Conservation (phyloP, 1,284 basidiomycete species). For the Trametes hirsuta region DNA sequence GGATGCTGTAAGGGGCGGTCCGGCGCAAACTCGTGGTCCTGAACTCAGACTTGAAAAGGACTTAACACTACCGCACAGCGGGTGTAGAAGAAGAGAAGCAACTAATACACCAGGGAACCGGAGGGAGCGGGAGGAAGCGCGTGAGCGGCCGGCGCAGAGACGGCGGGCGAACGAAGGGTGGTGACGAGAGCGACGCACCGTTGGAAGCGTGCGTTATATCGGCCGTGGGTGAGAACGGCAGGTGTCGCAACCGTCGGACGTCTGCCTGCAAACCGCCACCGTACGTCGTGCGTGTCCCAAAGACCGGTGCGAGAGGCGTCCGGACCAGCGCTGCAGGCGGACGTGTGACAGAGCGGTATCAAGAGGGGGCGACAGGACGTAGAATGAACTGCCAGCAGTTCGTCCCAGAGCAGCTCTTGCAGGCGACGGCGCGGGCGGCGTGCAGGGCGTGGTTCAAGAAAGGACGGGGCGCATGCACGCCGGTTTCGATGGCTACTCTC, state of each 20-base stretch:
- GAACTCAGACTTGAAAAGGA: slow-evolving; percentile 24
- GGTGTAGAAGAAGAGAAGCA: slow-evolving; percentile 24
- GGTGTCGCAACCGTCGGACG: slow-evolving; percentile 17
- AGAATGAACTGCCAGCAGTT: slow-evolving; percentile 28
- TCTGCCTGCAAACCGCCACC: slow-evolving; percentile 7
- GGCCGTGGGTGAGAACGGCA: slow-evolving; percentile 16
- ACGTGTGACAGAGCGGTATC: slow-evolving; percentile 14
- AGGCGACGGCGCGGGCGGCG: slow-evolving; percentile 1
- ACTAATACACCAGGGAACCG: slow-evolving; percentile 20
- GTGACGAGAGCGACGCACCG: slow-evolving; percentile 3
- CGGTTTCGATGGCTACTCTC: slow-evolving; percentile 24
- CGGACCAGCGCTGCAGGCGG: background rate
- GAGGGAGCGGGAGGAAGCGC: background rate
- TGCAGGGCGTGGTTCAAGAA: background rate
- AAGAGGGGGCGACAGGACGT: slow-evolving; percentile 23
- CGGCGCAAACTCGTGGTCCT: slow-evolving; percentile 8
- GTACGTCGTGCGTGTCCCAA: background rate
- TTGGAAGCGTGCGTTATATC: slow-evolving; percentile 8
- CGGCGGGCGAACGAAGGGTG: background rate
- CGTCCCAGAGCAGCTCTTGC: slow-evolving; percentile 21
- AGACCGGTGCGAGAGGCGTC: background rate
- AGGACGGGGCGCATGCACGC: background rate
- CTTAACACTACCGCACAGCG: slow-evolving; percentile 25
- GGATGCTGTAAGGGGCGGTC: background rate
- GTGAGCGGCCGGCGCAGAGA: slow-evolving; percentile 3